Conservation (phyloP, 345 rosid species). For the Populus pruinosa region DNA sequence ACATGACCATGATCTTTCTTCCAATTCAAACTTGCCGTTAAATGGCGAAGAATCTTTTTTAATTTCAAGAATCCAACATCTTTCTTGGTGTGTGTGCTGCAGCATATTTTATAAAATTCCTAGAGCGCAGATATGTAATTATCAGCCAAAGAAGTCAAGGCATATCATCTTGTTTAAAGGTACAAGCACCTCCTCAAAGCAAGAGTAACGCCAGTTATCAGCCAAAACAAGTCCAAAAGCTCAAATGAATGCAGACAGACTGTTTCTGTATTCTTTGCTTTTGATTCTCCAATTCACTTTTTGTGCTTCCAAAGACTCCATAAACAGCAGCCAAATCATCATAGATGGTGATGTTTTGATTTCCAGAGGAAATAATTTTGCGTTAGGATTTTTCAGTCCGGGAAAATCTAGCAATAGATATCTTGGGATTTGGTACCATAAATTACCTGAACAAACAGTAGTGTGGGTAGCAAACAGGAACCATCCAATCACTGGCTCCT, state of each 20-base stretch:
- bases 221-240: not conserved
- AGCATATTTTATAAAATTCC: too few relatives aligned
- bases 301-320: not conserved
- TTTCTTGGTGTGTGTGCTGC: too few relatives aligned
- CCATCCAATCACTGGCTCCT: slow-evolving; percentile 2
- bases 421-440: slow-evolving; percentile 3
- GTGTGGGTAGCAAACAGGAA: slow-evolving; percentile 17
- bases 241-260: not conserved
- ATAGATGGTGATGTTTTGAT: slow-evolving; percentile 4
- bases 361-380: not conserved
- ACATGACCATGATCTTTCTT: too few relatives aligned
- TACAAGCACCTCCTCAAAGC: not conserved
- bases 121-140: too few relatives aligned
- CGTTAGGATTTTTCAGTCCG: slow-evolving; percentile 15
- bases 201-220: not conserved
- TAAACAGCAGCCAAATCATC: not conserved
- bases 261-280: not conserved
- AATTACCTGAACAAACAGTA: not conserved
- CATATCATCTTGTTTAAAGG: not conserved
- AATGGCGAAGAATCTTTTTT: too few relatives aligned
- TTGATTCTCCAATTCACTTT: not conserved
- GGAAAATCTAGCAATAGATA: slow-evolving; percentile 2
- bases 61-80: too few relatives aligned
- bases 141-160: not conserved
- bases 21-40: too few relatives aligned